phyloP scores from a whole-genome alignment of 495 filamentous ascomycete species.

The Neurospora tetrasperma region DNA sequence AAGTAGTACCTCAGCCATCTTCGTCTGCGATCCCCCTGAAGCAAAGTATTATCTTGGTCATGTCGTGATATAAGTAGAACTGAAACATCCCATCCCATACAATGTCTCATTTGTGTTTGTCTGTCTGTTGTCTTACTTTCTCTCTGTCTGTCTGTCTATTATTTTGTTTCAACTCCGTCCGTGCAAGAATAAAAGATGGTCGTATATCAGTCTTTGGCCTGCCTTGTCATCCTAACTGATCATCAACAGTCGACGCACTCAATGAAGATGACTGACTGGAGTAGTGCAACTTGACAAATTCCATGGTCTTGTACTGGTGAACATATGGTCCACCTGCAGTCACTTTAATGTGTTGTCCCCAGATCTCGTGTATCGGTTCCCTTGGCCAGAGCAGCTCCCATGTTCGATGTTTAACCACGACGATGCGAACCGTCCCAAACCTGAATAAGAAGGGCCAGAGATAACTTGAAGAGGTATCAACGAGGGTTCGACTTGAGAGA shows the following conservation, averaged over 20 bases:
- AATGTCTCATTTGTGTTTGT: neutral
- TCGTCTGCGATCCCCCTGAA: neutral
- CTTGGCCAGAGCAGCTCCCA: neutral
- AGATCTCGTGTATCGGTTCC: neutral
- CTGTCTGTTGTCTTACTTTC: conserved; percentile 9
- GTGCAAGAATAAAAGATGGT: conserved; percentile 9
- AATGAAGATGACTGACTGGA: conserved; percentile 7
- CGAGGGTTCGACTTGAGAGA: conserved; percentile 37
- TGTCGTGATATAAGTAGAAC: neutral
- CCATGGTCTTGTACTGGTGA: conserved; percentile 17
- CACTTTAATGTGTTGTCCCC: neutral
- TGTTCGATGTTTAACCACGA: neutral
- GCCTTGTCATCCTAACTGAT: neutral
- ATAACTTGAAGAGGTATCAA: conserved; percentile 12
- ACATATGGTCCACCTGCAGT: neutral
- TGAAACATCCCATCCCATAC: neutral
- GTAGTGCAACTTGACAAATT: conserved; percentile 18
- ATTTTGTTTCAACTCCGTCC: neutral
- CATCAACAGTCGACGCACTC: conserved; percentile 19
- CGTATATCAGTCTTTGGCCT: neutral
- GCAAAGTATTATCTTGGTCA: neutral
- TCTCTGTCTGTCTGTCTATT: conserved; percentile 14
- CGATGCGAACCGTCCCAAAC: conserved; percentile 1
- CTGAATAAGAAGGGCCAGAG: neutral
- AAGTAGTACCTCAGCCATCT: neutral